phyloP scores from a whole-genome alignment of 2,329 filamentous ascomycete species.

The Pseudocercospora musae region DNA sequence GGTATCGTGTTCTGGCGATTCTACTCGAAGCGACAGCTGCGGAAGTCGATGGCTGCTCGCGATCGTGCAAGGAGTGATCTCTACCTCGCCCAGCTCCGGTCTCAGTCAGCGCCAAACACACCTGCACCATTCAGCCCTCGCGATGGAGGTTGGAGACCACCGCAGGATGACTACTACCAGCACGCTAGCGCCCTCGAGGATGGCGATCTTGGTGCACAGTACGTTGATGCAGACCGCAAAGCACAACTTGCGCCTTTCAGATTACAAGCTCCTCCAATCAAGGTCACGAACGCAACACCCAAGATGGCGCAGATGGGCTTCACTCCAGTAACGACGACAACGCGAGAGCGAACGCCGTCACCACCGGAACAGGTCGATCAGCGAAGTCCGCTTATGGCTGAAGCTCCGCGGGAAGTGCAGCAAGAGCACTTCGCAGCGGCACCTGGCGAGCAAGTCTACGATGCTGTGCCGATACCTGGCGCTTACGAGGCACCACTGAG shows the following conservation, averaged over 20 bases:
- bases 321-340: conserved; percentile 40
- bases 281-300: conserved; percentile 74
- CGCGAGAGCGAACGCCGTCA: conserved; percentile 24
- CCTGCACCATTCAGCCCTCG: conserved; percentile 63
- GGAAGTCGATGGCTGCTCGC: conserved; percentile 94
- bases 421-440: conserved; percentile 67
- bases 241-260: conserved; percentile 62
- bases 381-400: conserved; percentile 39
- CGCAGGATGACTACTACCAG: conserved; percentile 39
- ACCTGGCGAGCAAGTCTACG: conserved; percentile 80
- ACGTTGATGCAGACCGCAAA: conserved; percentile 56
- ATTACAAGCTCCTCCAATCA: conserved; percentile 71
- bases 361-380: conserved; percentile 33
- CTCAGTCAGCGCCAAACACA: conserved; percentile 64
- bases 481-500: conserved; percentile 56
- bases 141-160: conserved; percentile 50
- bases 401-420: conserved; percentile 44
- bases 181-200: conserved; percentile 36
- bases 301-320: conserved; percentile 64
- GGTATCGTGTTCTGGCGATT: conserved; percentile 94
- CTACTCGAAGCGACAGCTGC: conserved; percentile 91
- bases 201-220: conserved; percentile 50
- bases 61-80: conserved; percentile 92
- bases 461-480: conserved; percentile 80
- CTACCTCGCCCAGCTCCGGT: conserved; percentile 67